These are phyloP conservation scores for Calophaca sinica DNA, from an alignment of 306 rosid genomes.

Conservation along the genomic window DNA sequence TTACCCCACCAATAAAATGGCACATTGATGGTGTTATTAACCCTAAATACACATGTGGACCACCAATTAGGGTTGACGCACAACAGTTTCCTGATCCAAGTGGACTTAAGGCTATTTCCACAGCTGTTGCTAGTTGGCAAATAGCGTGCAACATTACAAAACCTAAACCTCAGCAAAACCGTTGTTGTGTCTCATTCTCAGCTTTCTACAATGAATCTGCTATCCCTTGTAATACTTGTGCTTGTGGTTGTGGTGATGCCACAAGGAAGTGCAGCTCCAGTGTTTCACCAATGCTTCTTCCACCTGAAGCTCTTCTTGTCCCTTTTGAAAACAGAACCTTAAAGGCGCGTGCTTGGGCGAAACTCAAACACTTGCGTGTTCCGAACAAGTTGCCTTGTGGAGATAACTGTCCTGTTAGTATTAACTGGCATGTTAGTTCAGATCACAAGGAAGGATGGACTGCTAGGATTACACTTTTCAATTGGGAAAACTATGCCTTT, in stretches of 20 bases:
- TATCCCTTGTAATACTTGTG: slow-evolving; percentile 86
- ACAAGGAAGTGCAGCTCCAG: slow-evolving; percentile 52
- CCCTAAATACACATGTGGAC: slow-evolving; percentile 68
- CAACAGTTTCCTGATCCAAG: slow-evolving; percentile 70
- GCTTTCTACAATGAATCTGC: slow-evolving; percentile 76
- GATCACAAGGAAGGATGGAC: slow-evolving; percentile 78
- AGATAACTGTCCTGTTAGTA: slow-evolving; percentile 80
- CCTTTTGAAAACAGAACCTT: slow-evolving; percentile 69
- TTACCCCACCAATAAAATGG: slow-evolving; percentile 84
- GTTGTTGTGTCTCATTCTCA: slow-evolving; percentile 85
- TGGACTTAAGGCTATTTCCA: slow-evolving; percentile 58
- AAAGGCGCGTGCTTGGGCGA: slow-evolving; percentile 83
- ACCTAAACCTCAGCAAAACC: slow-evolving; percentile 55
- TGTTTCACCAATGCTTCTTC: slow-evolving; percentile 59
- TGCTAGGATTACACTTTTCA: slow-evolving; percentile 82
- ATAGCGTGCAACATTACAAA: slow-evolving; percentile 75
- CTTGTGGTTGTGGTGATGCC: slow-evolving; percentile 67
- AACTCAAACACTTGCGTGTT: slow-evolving; percentile 48
- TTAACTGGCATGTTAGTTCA: slow-evolving; percentile 83
- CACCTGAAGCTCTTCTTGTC: slow-evolving; percentile 71
- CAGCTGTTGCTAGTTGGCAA: slow-evolving; percentile 83
- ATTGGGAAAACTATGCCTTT: slow-evolving; percentile 60
- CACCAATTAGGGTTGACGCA: slow-evolving; percentile 71
- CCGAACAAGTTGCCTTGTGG: slow-evolving; percentile 72
- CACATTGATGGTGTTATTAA: slow-evolving; percentile 65